Evolutionary conservation across 768 basidiomycete species (phyloP), one percentile per base, ranked within the genome.

Genomic region (Boletus coccyginus): DNA sequence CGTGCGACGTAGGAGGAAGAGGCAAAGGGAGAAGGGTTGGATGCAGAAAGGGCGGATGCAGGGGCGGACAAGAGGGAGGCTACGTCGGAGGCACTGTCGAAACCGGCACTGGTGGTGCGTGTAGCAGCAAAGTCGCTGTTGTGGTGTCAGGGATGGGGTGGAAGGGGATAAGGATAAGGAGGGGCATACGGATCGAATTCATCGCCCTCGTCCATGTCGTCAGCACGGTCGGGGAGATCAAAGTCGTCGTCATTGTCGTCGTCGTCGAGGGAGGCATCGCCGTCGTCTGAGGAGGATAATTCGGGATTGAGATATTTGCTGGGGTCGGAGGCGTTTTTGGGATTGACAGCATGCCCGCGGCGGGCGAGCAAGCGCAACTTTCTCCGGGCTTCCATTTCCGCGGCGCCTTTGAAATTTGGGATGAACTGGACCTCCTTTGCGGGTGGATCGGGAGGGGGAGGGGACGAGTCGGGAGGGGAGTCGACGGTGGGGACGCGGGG

Each of bases 381-480:
- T 27, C 92, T 73, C 16, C 90, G 77, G 5, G 80, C 83, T 59
- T 92, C 92, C 90, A 92, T 92, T 68, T 94, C 90, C n/a, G 83
- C 90, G 0, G 88, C 87, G 9, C 88, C 86, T 61, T 85, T 88
- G 74, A 93, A 92, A 49, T 82, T 86, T 17, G 91, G 91, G 27
- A 88, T 76, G 62, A 91, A 92, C 51, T 79, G 83, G 7, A 79
- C 73, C 13, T 74, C 79, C 57, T 82, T 85, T 13, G 77, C 62
- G 5, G 79, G 80, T 19, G 77, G 81, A 13, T 64, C 63, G 0
- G 62, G 64, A 21, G 55, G 61, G 21, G 21, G 21, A 21, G 21
- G 21, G 21, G 21, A 21, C 21, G 21, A 21, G 29, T 60, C 59
- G 43, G 65, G 61, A 32, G 53, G 52, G 35, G 13, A 12, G 33